Conservation (phyloP, 2,329 filamentous ascomycete species). For the Ophioceras dolichostomum region DNA sequence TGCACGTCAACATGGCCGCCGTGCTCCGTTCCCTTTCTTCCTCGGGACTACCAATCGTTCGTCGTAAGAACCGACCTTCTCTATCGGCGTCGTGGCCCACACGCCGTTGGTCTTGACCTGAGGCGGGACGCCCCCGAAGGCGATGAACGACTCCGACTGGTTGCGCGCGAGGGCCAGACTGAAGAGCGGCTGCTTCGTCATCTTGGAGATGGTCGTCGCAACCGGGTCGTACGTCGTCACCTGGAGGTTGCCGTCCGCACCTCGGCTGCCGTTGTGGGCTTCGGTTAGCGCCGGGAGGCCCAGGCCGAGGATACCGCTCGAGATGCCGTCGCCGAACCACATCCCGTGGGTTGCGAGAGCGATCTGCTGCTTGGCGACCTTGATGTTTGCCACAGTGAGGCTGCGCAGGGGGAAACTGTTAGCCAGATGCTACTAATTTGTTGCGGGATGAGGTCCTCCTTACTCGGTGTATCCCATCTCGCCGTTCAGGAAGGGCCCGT, state of each 20-base stretch:
- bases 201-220: constrained; percentile 13
- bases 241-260: constrained; percentile 10
- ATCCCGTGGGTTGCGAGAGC: constrained; percentile 15
- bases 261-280: constrained; percentile 11
- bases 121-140: constrained; percentile 19
- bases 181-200: constrained; percentile 12
- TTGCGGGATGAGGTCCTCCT: background rate
- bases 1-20: background rate
- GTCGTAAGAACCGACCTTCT: constrained; percentile 14
- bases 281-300: constrained; percentile 17
- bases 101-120: constrained; percentile 12
- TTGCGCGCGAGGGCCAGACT: constrained; percentile 20
- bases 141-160: constrained; percentile 16
- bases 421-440: background rate
- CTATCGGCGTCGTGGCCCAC: constrained; percentile 14
- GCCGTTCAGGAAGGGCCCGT: constrained; percentile 15
- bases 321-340: constrained; percentile 17
- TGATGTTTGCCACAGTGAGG: constrained; percentile 15
- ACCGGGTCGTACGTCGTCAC: constrained; percentile 15
- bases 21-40: too few species aligned
- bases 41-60: too few species aligned
- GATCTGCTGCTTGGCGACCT: constrained; percentile 17
- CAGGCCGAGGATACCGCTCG: constrained; percentile 19
- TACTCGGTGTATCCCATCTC: constrained; percentile 18
- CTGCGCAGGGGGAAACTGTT: constrained; percentile 7